Evolutionary conservation across 345 rosid genomes (phyloP).

Genomic region (Syzygium aromaticum): DNA sequence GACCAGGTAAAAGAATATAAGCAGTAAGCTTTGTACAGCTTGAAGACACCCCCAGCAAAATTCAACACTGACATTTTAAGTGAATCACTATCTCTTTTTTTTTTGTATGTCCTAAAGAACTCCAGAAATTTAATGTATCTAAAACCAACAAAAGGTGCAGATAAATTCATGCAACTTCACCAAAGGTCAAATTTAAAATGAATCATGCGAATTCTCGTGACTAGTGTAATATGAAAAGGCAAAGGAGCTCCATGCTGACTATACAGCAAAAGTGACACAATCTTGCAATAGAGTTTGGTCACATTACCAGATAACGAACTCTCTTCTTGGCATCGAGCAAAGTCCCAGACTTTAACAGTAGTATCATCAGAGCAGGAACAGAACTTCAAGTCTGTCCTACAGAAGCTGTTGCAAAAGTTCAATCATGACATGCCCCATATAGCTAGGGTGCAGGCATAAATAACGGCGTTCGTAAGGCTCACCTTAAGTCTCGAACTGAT

Average conservation of each 20-base stretch:
- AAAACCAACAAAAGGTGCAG: not conserved
- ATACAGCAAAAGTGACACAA: not conserved
- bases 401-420: constrained; percentile 57
- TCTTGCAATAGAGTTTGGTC: constrained; percentile 3
- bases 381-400: constrained; percentile 95
- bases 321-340: constrained; percentile 91
- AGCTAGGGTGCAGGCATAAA: not conserved
- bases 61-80: not conserved
- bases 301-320: constrained; percentile 89
- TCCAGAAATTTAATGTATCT: not conserved
- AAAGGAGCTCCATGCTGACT: not conserved
- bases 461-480: not conserved
- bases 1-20: not conserved
- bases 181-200: not conserved
- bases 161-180: not conserved
- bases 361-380: constrained; percentile 98
- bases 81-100: not conserved
- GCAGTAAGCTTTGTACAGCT: not conserved
- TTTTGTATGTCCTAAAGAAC: not conserved
- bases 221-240: not conserved
- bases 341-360: constrained; percentile 98
- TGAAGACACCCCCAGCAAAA: not conserved
- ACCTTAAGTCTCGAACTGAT: constrained; percentile 92
- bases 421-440: constrained; percentile 4
- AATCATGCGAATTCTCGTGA: not conserved